Percentiles rank a stretch among this genome's conserved stretches.
These are phyloP conservation scores for Akanthomyces uredinophilus DNA, from an alignment of 2,329 filamentous ascomycete genomes.

Conservation along the genomic window DNA sequence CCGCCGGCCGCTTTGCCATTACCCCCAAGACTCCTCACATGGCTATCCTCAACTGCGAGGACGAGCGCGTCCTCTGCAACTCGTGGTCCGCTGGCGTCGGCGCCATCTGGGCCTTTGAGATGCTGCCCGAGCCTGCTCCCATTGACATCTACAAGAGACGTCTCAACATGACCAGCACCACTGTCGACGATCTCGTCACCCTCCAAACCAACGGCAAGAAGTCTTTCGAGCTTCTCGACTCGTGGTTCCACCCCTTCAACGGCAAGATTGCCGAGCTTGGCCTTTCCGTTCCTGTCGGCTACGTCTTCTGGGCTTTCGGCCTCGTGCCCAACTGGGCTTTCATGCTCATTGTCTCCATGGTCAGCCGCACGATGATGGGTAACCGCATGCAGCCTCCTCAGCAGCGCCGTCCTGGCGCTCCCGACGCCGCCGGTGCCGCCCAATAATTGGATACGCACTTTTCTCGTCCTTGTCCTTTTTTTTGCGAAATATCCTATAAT, in stretches of 20 bases:
- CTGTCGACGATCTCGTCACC: conserved; percentile 56
- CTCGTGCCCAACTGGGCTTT: conserved; percentile 69
- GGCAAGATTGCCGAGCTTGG: conserved; percentile 59
- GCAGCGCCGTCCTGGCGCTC: conserved; percentile 6
- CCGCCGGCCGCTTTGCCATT: conserved; percentile 58
- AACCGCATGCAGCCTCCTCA: conserved; percentile 28
- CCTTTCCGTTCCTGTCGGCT: conserved; percentile 60
- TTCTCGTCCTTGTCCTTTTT: neutral
- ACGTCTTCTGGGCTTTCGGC: conserved; percentile 61
- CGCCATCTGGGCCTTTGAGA: conserved; percentile 60
- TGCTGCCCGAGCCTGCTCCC: conserved; percentile 59
- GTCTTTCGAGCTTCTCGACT: conserved; percentile 50
- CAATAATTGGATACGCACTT: conserved; percentile 8
- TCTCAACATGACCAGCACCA: conserved; percentile 65
- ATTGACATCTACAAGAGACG: conserved; percentile 60
- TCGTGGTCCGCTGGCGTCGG: conserved; percentile 63
- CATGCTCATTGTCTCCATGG: conserved; percentile 70
- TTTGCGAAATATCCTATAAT: conserved; percentile 9
- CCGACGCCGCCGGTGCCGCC: neutral
- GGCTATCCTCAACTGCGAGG: conserved; percentile 67
- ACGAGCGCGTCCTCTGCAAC: conserved; percentile 70
- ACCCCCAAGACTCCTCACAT: conserved; percentile 60
- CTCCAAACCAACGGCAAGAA: conserved; percentile 49
- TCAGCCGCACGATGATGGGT: conserved; percentile 65
- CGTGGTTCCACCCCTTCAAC: conserved; percentile 72